A percentile compares a stretch with the other conserved stretches of the same genome.
phyloP scores from a whole-genome alignment of 2,329 filamentous ascomycete species.

The Penicillium sumatraense region DNA sequence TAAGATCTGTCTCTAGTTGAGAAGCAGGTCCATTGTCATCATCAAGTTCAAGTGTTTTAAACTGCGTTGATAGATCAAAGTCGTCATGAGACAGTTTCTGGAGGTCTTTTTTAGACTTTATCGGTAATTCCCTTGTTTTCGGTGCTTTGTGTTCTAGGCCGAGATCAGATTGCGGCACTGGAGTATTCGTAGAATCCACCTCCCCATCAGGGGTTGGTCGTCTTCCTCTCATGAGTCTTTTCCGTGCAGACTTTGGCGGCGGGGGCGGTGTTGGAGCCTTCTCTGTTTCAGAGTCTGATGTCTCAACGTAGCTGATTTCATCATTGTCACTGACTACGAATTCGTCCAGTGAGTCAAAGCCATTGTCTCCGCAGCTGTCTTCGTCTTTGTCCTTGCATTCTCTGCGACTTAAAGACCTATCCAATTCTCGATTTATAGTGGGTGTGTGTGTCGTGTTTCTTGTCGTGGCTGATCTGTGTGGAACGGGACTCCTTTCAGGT shows the following conservation, averaged over 20 bases:
- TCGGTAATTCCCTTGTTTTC: slow-evolving; percentile 19
- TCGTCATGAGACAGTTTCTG: slow-evolving; percentile 28
- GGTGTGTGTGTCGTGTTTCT: slow-evolving; percentile 11
- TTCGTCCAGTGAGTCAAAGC: slow-evolving; percentile 44
- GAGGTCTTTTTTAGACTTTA: slow-evolving; percentile 16
- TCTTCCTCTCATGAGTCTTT: slow-evolving; percentile 41
- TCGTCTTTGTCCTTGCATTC: slow-evolving; percentile 28
- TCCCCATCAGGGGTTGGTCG: slow-evolving; percentile 28
- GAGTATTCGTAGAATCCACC: slow-evolving; percentile 15
- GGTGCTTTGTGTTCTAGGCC: slow-evolving; percentile 26
- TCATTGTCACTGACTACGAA: slow-evolving; percentile 49
- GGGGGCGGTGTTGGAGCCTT: slow-evolving; percentile 24
- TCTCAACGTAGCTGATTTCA: slow-evolving; percentile 40
- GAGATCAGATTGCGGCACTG: not conserved
- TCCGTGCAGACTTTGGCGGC: slow-evolving; percentile 28
- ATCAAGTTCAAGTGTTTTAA: slow-evolving; percentile 26
- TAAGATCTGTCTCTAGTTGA: slow-evolving; percentile 22
- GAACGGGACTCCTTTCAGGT: slow-evolving; percentile 22
- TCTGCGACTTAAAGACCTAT: slow-evolving; percentile 19
- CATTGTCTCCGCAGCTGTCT: slow-evolving; percentile 32
- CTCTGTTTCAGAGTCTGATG: slow-evolving; percentile 35
- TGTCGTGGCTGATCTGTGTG: slow-evolving; percentile 25
- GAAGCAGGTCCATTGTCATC: slow-evolving; percentile 24
- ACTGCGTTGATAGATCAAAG: slow-evolving; percentile 26
- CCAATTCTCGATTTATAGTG: slow-evolving; percentile 14